These are phyloP conservation scores for Gentiana macrophylla DNA, from an alignment of 257 asterid species.

Conservation along the genomic window DNA sequence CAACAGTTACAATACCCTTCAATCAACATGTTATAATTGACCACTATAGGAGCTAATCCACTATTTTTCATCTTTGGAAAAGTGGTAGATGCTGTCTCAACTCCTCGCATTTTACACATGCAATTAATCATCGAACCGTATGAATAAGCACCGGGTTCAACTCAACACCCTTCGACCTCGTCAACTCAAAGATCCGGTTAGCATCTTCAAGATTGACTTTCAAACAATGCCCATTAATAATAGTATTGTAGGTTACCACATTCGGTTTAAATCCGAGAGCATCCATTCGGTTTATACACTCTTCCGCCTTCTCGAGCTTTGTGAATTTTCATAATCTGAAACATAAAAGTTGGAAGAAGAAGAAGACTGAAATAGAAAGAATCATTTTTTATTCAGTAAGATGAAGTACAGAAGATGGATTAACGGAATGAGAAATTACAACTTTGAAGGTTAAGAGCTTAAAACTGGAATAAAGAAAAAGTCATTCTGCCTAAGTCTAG, in stretches of 20 bases:
- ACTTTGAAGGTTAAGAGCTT: no score
- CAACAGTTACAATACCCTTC: slow-evolving; percentile 27
- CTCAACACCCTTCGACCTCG: no score
- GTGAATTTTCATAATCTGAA: no score
- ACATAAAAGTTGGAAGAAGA: no score
- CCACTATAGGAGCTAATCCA: slow-evolving; percentile 36
- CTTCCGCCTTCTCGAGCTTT: slow-evolving; percentile 34
- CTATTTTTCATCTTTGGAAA: slow-evolving; percentile 32
- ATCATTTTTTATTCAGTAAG: no score
- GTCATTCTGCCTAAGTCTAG: no score
- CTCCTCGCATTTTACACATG: slow-evolving; percentile 26
- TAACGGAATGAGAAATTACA: no score
- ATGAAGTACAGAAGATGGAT: no score
- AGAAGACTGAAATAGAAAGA: no score
- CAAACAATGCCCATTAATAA: slow-evolving; percentile 29
- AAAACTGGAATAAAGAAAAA: no score
- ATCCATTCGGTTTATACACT: slow-evolving; percentile 31
- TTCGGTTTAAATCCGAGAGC: slow-evolving; percentile 35
- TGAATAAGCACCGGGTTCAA: slow-evolving; percentile 35
- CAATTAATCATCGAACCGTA: slow-evolving; percentile 33
- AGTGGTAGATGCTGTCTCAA: slow-evolving; percentile 31
- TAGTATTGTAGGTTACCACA: slow-evolving; percentile 40
- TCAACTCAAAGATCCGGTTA: slow-evolving; percentile 13
- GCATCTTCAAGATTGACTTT: slow-evolving; percentile 33
- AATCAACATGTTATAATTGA: slow-evolving; percentile 40